Base-by-base conservation (phyloP, 176 grass and related monocot species). In the Dendrocalamus sinicus region DNA sequence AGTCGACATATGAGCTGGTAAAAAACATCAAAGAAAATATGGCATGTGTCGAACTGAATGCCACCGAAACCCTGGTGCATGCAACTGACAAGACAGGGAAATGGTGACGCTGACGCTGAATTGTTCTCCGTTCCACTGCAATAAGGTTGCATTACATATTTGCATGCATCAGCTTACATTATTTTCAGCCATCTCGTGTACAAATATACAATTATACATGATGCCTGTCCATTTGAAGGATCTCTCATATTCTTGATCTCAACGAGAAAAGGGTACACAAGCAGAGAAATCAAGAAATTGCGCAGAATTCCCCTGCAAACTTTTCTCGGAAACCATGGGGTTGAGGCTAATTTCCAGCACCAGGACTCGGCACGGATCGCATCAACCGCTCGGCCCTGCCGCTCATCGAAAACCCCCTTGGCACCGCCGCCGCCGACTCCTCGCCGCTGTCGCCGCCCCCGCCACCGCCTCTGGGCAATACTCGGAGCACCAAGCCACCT, bases 341-440 rank as follows among this genome's bases (percentile, higher is more conserved):
- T 12, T 6, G 53, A 24, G 8, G 55, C 78, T 91, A 94, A 52
- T 94, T 90, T 35, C 93, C 90, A 14, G 90, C 82, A 35, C 93
- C 90, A 6, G 93, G 90, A 12, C 93, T 94, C 1, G 93, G 93
- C 77, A 94, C 93, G 9, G 93, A 94, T 4, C 81, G 77, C 78
- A 94, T 84, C 39, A 41, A 40, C 40, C 93, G 75, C 61, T 48
- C 93, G 0, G 45, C 20, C 11, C 88, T 69, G 64, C 72, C 81
- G 32, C 44, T 43, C 45, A 22, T 20, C n/a, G 88, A 70, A 37
- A 85, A 70, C 16, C 63, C 60, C 23, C 3, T 62, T 43, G 75
- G 5, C 12, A 12, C 9, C 58, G 30, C 32, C n/a, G 65, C 7
- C 22, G 66, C 7, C 48, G 1, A 22, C 39, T 14, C 57, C 13